Evolutionary conservation across 306 rosid species (phyloP), one percentile per base, ranked within the genome.

Genomic region (Datisca glomerata): DNA sequence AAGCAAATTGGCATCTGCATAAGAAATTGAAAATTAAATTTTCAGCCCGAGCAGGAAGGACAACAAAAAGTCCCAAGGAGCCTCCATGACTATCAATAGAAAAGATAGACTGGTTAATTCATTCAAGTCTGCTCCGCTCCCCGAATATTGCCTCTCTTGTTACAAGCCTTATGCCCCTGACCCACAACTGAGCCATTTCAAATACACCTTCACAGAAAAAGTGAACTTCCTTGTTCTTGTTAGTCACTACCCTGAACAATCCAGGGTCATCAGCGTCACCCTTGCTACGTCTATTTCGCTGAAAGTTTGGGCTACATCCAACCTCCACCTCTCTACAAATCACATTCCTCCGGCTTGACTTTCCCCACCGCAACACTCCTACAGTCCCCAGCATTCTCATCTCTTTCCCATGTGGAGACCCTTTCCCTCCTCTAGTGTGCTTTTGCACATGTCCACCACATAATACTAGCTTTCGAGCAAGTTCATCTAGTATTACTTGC

Each of bases 111-210:
- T n/a, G n/a, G n/a, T n/a, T n/a, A n/a, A n/a, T n/a, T n/a, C n/a
- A n/a, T n/a, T n/a, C n/a, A n/a, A n/a, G n/a, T n/a, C n/a, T n/a
- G n/a, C n/a, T n/a, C n/a, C n/a, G n/a, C n/a, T 58, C 47, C 23
- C 51, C 57, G 47, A 51, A 52, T 28, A 13, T 13, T 29, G 80
- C 82, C 52, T 74, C 93, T 60, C 34, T 65, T 2, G 85, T 74
- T 34, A 82, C 71, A 49, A 87, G 71, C 58, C 63, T 76, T 32
- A 87, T 83, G 5, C 97, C 96, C 45, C 96, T 79, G 41, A 83
- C 94, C 93, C 94, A 87, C 22, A 87, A 79, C 65, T 72, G 60
- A 7, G 97, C 94, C 50, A 27, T 64, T 63, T 82, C 94, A 45
- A 45, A 45, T 1, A 89, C 97, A 2, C 89, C 93, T 1, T 62